phyloP scores from a whole-genome alignment of 805 yeast species.

The Ogataea methylovora region DNA sequence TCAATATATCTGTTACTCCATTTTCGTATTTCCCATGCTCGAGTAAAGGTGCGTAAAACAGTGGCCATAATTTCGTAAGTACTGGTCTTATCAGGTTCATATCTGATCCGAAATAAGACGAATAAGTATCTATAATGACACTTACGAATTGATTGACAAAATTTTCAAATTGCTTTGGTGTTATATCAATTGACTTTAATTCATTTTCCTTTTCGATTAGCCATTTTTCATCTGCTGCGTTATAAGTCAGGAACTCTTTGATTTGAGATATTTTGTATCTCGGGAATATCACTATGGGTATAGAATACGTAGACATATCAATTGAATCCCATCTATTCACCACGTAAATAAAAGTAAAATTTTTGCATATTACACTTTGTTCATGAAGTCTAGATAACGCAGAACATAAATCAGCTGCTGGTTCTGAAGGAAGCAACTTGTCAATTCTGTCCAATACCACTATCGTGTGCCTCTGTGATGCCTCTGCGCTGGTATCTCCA shows the following conservation, averaged over 20 bases:
- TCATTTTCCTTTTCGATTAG: neutral
- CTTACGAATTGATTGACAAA: slow-evolving; percentile 30
- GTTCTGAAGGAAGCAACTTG: slow-evolving; percentile 22
- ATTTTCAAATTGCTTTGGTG: slow-evolving; percentile 5
- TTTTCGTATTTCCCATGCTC: slow-evolving; percentile 9
- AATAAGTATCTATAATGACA: slow-evolving; percentile 37
- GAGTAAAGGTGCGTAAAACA: slow-evolving; percentile 19
- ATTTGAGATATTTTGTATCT: slow-evolving; percentile 31
- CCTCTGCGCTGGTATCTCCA: too few relatives aligned
- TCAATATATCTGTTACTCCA: slow-evolving; percentile 20
- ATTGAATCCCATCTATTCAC: slow-evolving; percentile 32
- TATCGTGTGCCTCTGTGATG: slow-evolving; percentile 19
- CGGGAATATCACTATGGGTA: slow-evolving; percentile 34
- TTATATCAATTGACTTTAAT: slow-evolving; percentile 3
- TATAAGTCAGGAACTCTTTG: slow-evolving; percentile 25
- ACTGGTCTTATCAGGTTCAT: slow-evolving; percentile 24
- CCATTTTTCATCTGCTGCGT: slow-evolving; percentile 11
- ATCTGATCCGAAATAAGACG: slow-evolving; percentile 37
- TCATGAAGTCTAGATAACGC: slow-evolving; percentile 38
- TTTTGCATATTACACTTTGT: slow-evolving; percentile 22
- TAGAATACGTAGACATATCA: slow-evolving; percentile 27
- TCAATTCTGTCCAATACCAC: slow-evolving; percentile 43
- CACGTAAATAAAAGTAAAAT: slow-evolving; percentile 30
- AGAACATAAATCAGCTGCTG: slow-evolving; percentile 29
- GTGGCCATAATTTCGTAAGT: slow-evolving; percentile 22